Evolutionary conservation across 352 stramenopile genomes (phyloP).

Genomic region (Globisporangium heterothallicum): DNA sequence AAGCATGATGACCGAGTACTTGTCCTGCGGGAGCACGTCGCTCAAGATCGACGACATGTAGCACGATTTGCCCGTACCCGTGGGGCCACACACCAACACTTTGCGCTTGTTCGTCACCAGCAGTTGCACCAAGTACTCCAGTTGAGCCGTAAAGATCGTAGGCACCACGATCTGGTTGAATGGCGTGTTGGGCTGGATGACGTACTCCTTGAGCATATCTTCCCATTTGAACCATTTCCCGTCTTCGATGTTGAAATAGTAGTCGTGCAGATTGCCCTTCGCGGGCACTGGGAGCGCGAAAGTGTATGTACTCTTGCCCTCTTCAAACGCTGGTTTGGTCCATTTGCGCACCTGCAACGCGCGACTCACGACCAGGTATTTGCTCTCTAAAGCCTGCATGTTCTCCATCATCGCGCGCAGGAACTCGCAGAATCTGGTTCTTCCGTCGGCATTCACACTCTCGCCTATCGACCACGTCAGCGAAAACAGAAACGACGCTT

Average conservation of each 20-base stretch:
- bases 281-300: constrained; percentile 47
- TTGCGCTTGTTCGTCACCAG: constrained; percentile 79
- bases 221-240: constrained; percentile 90
- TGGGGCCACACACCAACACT: constrained; percentile 89
- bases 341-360: constrained; percentile 82
- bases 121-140: constrained; percentile 85
- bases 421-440: constrained; percentile 78
- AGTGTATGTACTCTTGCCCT: constrained; percentile 45
- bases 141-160: constrained; percentile 90
- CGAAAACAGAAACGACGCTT: constrained; percentile 88
- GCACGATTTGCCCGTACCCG: constrained; percentile 90
- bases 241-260: constrained; percentile 79
- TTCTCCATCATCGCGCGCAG: constrained; percentile 72
- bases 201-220: constrained; percentile 81
- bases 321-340: constrained; percentile 65
- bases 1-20: constrained; percentile 86
- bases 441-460: constrained; percentile 66
- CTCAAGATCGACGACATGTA: constrained; percentile 88
- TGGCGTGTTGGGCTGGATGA: constrained; percentile 78
- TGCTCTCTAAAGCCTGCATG: constrained; percentile 57
- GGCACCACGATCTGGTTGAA: constrained; percentile 93
- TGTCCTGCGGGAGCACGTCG: constrained; percentile 68
- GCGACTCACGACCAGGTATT: constrained; percentile 70
- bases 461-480: constrained; percentile 90
- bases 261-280: constrained; percentile 83